Base-by-base conservation (phyloP, 176 grass and related monocot species). In the Poa annua region DNA sequence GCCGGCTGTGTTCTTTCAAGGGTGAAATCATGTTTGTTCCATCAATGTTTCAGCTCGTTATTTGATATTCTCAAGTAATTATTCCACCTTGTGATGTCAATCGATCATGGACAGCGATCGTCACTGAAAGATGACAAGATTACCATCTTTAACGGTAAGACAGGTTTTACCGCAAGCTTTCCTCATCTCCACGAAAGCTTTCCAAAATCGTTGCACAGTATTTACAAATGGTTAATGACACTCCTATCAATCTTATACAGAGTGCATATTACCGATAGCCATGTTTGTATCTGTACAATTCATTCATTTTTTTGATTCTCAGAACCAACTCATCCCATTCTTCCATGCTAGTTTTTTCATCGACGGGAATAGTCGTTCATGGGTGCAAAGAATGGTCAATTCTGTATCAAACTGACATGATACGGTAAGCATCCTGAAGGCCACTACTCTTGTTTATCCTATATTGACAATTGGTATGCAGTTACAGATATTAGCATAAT, bases 301-400 rank as follows among this genome's bases (percentile, higher is more conserved):
- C 53, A 85, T 38, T 77, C 17, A 24, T 59, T 61, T 33, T 33
- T 45, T 48, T 79, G 24, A 70, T 53, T 80, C 63, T 68, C 14
- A 54, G 7, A 64, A 42, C 54, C 54, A 54, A 74, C 6, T 48
- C 26, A 67, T 49, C 67, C 20, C 79, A 66, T 80, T 7, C 33
- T 64, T 65, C 77, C 47, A 65, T 71, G 42, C 77, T 61, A 87
- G 54, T 52, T 72, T 34, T 44, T 81, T 48, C 48, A 77, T 70
- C 41, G 85, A 10, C 16, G 5, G 36, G 71, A 60, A 25, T 50
- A 65, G 15, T 70, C 68, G 29, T 45, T 59, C 19, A 57, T 35
- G 15, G 82, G 65, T 39, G 62, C 73, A 53, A 64, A 71, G 8
- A 71, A 61, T 82, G 16, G 16, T 63, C 80, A 70, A 70, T 59